Evolutionary conservation across 2,329 filamentous ascomycete genomes (phyloP), one percentile per base, ranked within the genome.

Genomic region (Calonectria pseudoreteaudii): DNA sequence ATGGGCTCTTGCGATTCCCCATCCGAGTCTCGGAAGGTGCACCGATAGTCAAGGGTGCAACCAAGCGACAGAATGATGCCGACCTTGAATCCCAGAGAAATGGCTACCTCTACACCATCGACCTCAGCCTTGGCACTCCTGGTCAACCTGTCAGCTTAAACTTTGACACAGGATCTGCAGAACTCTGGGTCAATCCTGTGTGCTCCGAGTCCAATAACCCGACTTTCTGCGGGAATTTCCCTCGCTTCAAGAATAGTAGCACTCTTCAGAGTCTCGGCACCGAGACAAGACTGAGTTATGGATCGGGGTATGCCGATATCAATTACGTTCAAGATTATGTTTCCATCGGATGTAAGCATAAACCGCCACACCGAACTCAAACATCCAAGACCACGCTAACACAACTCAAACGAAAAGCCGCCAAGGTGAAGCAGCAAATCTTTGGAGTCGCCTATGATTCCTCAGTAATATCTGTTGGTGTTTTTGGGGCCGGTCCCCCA

Each of bases 111-210:
- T 86, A 87, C 79, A 84, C 82, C 49, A 84, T 86, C 58, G 82
- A 85, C 20, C 72, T 87, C 26, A 72, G 75, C 16, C 77, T 87
- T 44, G 86, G 86, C 11, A 85, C 82, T 0, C 86, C 86, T 6
- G 80, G 81, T 7, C 84, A 86, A 70, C 69, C 76, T 5, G 83
- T 87, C 56, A 83, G 80, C 41, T 84, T 87, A 73, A 82, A 84
- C 73, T 82, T 87, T 64, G 85, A 87, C 72, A 87, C 86, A 0
- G 85, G 85, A 20, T 86, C 85, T 5, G 79, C 81, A 11, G 85
- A 87, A 75, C 81, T 86, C 7, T 87, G 85, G 86, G 84, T 87
- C 47, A 86, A 87, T 70, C 85, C 86, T 9, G 78, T 82, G 10
- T 87, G 86, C 76, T 76, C 76, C 66, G 83, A 82, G 52, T 77